These are phyloP conservation scores for Microsporum audouinii DNA, from an alignment of 2,329 filamentous ascomycete species.

Conservation along the genomic window DNA sequence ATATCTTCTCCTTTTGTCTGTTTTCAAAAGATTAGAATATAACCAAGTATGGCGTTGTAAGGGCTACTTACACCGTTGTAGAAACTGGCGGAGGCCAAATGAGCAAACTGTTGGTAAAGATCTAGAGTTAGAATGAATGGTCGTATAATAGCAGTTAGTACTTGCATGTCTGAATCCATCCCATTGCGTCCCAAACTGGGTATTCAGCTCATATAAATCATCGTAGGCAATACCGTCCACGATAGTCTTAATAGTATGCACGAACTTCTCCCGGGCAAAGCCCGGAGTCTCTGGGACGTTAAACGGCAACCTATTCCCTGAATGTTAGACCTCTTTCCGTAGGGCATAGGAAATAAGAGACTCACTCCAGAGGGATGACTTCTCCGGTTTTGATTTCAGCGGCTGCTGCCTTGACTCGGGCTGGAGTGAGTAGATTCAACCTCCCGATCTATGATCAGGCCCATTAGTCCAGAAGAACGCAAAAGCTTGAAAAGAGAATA, in stretches of 20 bases:
- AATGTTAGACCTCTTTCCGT: not conserved
- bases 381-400: conserved; percentile 46
- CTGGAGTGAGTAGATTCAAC: conserved; percentile 46
- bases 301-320: conserved; percentile 37
- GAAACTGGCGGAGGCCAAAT: conserved; percentile 28
- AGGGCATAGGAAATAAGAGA: not conserved
- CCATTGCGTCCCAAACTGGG: conserved; percentile 41
- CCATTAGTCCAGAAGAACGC: not conserved
- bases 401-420: conserved; percentile 42
- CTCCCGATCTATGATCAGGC: conserved; percentile 25
- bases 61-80: conserved; percentile 29
- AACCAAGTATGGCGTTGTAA: not conserved
- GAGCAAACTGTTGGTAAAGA: conserved; percentile 24
- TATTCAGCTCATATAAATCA: conserved; percentile 39
- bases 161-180: conserved; percentile 40
- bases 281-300: conserved; percentile 42
- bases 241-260: conserved; percentile 43
- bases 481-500: not conserved
- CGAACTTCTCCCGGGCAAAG: conserved; percentile 43
- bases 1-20: conserved; percentile 28
- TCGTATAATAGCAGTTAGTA: not conserved
- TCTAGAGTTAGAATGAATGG: not conserved
- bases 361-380: conserved; percentile 44
- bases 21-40: not conserved
- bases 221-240: conserved; percentile 30